Evolutionary conservation across 2,329 filamentous ascomycete species (phyloP).

Genomic region (Fusarium tupiense): DNA sequence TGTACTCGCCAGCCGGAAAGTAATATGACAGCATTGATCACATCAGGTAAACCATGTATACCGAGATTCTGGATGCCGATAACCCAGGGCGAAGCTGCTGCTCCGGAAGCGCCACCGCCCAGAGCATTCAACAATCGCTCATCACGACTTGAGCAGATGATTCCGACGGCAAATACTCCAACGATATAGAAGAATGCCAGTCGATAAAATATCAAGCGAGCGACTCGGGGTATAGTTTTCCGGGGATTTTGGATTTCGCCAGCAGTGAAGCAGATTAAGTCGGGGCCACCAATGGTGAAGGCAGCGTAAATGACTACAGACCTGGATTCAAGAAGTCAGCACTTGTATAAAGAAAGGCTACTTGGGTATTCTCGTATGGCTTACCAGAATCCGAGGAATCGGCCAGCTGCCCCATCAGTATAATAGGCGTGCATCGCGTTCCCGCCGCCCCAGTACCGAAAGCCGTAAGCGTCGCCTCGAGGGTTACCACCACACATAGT

Average conservation of each 20-base stretch:
- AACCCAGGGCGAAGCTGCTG: background rate
- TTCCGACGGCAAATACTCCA: background rate
- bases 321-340: background rate
- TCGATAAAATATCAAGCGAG: background rate
- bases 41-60: background rate
- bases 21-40: background rate
- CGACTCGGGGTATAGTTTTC: background rate
- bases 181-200: background rate
- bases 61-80: background rate
- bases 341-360: accelerated
- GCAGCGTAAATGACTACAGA: background rate
- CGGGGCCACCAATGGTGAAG: background rate
- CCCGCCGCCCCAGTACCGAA: background rate
- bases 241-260: background rate
- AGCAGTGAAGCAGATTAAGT: background rate
- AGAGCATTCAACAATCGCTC: background rate
- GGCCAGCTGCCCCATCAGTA: background rate
- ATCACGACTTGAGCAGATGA: background rate
- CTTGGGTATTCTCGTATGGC: accelerated
- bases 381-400: background rate
- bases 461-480: background rate
- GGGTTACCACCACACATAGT: background rate
- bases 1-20: background rate
- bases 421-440: background rate
- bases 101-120: background rate